Evolutionary conservation across 768 basidiomycete genomes (phyloP).

Genomic region (Mycena kentingensis): DNA sequence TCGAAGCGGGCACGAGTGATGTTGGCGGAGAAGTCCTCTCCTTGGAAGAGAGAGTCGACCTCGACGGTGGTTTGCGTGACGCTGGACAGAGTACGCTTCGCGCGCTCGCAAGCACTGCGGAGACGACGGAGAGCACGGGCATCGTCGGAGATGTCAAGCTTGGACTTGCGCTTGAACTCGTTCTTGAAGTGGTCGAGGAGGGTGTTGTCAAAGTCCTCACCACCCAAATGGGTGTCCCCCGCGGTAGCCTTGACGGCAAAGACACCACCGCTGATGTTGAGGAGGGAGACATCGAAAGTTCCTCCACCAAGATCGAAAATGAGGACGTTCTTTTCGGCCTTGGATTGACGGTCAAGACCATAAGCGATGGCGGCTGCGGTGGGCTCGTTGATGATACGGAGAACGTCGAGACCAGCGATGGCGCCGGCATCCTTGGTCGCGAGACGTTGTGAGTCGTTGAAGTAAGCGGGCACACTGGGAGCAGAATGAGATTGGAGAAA

Average conservation of each 20-base stretch:
- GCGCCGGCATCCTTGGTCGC: slow-evolving; percentile 99
- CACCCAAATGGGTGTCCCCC: slow-evolving; percentile 98
- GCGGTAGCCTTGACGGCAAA: slow-evolving; percentile 99
- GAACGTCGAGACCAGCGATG: slow-evolving; percentile 97
- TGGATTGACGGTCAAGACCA: slow-evolving; percentile 94
- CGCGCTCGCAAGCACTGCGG: slow-evolving; percentile 97
- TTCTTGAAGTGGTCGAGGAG: slow-evolving; percentile 98
- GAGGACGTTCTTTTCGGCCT: slow-evolving; percentile 95
- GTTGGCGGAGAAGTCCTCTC: slow-evolving; percentile 97
- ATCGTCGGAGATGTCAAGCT: slow-evolving; percentile 96
- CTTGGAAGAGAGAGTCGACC: slow-evolving; percentile 98
- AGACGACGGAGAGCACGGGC: slow-evolving; percentile 95
- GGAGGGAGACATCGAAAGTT: slow-evolving; percentile 99
- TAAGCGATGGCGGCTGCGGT: slow-evolving; percentile 99
- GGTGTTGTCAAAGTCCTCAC: slow-evolving; percentile 99
- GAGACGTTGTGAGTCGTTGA: slow-evolving; percentile 99
- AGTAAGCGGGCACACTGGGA: slow-evolving; percentile 91
- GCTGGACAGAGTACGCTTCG: slow-evolving; percentile 97
- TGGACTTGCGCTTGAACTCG: slow-evolving; percentile 98
- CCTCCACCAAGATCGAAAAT: slow-evolving; percentile 99
- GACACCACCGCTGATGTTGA: slow-evolving; percentile 97
- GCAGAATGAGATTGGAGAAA: slow-evolving; percentile 13
- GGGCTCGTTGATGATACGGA: slow-evolving; percentile 99
- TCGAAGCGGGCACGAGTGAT: slow-evolving; percentile 99
- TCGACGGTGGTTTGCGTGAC: slow-evolving; percentile 99